Conservation (phyloP, 2,329 filamentous ascomycete genomes). For the Neopestalotiopsis clavispora region DNA sequence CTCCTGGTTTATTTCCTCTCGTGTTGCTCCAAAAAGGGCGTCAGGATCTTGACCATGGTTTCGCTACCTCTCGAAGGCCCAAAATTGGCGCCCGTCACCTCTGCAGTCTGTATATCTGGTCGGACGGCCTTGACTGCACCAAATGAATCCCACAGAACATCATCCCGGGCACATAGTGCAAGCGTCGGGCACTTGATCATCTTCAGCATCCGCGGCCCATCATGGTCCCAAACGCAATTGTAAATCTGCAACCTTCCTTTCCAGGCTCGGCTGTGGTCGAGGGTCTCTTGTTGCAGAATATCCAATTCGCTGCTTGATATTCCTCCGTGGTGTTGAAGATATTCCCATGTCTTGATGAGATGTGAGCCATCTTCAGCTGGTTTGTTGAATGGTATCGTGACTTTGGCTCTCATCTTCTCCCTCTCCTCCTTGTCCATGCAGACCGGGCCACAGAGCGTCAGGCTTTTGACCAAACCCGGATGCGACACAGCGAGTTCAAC, state of each 20-base stretch:
- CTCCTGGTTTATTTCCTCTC: too few relatives aligned
- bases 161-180: slow-evolving; percentile 17
- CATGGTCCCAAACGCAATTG: slow-evolving; percentile 18
- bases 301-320: slow-evolving; percentile 9
- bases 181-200: slow-evolving; percentile 11
- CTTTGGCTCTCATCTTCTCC: background rate
- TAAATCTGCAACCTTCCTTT: slow-evolving; percentile 18
- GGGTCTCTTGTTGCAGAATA: slow-evolving; percentile 17
- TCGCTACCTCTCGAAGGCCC: slow-evolving; percentile 12
- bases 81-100: slow-evolving; percentile 17
- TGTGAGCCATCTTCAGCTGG: slow-evolving; percentile 15
- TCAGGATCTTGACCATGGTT: slow-evolving; percentile 6
- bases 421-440: slow-evolving; percentile 9
- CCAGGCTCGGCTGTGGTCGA: slow-evolving; percentile 19
- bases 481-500: slow-evolving; percentile 21
- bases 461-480: slow-evolving; percentile 2
- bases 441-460: slow-evolving; percentile 14
- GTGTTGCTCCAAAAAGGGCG: too few relatives aligned
- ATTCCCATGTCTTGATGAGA: slow-evolving; percentile 13
- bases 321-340: slow-evolving; percentile 16
- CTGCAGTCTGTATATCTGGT: slow-evolving; percentile 1
- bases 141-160: slow-evolving; percentile 15
- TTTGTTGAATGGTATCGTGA: slow-evolving; percentile 15
- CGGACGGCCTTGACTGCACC: background rate
- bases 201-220: slow-evolving; percentile 14